Base-by-base conservation (phyloP, 2,329 filamentous ascomycete genomes). In the Fusarium siculi region DNA sequence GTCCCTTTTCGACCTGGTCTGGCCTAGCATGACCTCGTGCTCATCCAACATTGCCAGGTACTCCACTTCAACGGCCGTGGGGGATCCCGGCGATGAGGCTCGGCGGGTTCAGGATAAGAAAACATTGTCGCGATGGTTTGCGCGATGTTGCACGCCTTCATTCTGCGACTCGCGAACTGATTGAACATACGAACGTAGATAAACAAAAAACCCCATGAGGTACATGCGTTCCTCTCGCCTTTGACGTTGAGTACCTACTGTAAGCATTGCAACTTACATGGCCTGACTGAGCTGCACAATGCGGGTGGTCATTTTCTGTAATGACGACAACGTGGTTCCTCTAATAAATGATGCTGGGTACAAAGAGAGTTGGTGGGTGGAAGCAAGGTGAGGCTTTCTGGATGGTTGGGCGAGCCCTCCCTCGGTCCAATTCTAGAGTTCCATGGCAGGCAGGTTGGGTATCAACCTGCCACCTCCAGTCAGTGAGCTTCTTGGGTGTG, bases 71-170 rank as follows among this genome's bases (percentile, higher is more conserved):
- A 71, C 47, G 40, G 44, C 34, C 42, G 40, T 65, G 63, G 42
- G 39, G 61, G 55, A 58, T 54, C 56, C 69, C 40, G 40, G 61
- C 52, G 49, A 66, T 71, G 74, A 75, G 74, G 66, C 73, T 69
- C 71, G 50, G 67, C 61, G 57, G 63, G 70, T 59, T 59, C 52
- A 69, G 39, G 44, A 56, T n/a, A 72, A 74, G 65, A 73, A 66
- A 59, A 66, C 67, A 66, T 55, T 70, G 53, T 54, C 52, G 50
- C 30, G 43, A 60, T 56, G 59, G 50, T 69, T 59, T 54, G 59
- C 47, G 43, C 46, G 16, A 65, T 56, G 70, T 71, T 59, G 53
- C 34, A 67, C 62, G 32, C 34, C 34, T 44, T 56, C 16, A 54
- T 50, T 39, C 49, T 49, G 40, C 43, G 30, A 55, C 59, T 49